phyloP scores from a whole-genome alignment of 176 grass and related monocot species.

The Oryza glumipatula region DNA sequence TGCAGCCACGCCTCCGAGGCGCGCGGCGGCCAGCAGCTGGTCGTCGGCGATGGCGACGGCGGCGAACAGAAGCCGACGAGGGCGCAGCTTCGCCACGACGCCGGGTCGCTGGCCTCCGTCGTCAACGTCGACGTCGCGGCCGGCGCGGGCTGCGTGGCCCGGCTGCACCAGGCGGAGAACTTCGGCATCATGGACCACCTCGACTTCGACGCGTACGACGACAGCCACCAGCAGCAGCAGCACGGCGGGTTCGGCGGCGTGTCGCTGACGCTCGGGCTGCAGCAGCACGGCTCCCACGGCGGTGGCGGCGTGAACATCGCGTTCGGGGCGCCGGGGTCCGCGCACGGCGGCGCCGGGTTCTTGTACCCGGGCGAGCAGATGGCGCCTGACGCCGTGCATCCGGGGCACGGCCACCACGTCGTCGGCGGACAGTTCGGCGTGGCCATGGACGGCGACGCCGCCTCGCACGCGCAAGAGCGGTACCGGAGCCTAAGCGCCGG shows the following conservation, averaged over 20 bases:
- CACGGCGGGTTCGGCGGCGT: constrained; percentile 37
- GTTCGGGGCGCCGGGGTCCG: constrained; percentile 45
- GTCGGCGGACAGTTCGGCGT: constrained; percentile 29
- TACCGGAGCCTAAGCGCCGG: constrained; percentile 45
- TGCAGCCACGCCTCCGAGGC: constrained; percentile 32
- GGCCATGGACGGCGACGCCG: constrained; percentile 39
- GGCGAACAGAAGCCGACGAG: constrained; percentile 75
- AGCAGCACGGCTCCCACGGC: constrained; percentile 64
- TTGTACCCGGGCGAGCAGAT: constrained; percentile 52
- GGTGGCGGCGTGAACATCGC: constrained; percentile 55
- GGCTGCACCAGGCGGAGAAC: constrained; percentile 30
- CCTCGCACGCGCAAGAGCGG: constrained; percentile 35
- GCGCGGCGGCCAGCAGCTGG: background rate
- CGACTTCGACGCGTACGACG: constrained; percentile 58
- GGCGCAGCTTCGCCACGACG: constrained; percentile 64
- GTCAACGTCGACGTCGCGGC: constrained; percentile 50
- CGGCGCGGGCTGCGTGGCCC: background rate
- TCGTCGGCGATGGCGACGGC: background rate
- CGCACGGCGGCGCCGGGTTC: constrained; percentile 31
- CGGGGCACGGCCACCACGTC: constrained; percentile 38
- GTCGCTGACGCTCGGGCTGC: constrained; percentile 80
- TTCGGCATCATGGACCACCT: constrained; percentile 58
- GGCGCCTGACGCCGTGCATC: constrained; percentile 29
- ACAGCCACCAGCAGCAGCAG: constrained; percentile 3
- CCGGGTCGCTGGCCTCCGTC: constrained; percentile 69